Base-by-base conservation (phyloP, 208 protist species). In the Herpetomonas tarakana region DNA sequence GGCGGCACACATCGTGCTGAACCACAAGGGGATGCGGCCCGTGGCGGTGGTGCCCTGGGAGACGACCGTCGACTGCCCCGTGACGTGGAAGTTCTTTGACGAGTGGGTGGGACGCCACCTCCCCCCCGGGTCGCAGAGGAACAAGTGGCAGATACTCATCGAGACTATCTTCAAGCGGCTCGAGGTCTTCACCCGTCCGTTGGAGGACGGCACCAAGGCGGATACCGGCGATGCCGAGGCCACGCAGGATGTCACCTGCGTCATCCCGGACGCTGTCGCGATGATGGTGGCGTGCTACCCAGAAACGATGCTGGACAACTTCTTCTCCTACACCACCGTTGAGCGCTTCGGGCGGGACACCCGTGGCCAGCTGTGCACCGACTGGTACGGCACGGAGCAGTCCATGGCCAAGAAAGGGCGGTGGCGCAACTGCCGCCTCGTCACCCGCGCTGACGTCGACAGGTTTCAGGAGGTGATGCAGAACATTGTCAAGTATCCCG, bases 351-450 rank as follows among this genome's bases (percentile, higher is more conserved):
- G 86, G 27, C 59, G 58, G 11, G 78, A 90, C 60, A 91, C 86
- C 26, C 75, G 86, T 19, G 86, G 86, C 11, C 66, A 80, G 58
- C 83, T 78, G 18, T 86, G 78, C 55, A 65, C 89, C 50, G 86
- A 93, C 58, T 90, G 86, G 86, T 93, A 90, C 62, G 86, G 86
- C 24, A 93, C 86, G n/a, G 81, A 88, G 59, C 68, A 87, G 61
- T 93, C 83, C 9, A 93, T 92, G 86, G 71, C 69, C n/a, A 92
- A 90, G 67, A 78, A 75, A 25, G 80, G 81, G 12, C 86, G 86
- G 2, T 88, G 79, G 79, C 73, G 78, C 56, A 92, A 92, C 72
- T 90, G 82, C 58, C 58, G 78, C 35, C 54, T 92, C 3, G 62
- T 89, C 35, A 88, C 80, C 22, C 28, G 65, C 47, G 69, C 75